Percentiles rank a stretch among this genome's conserved stretches.
Conservation (phyloP, 768 basidiomycete genomes). For the Serpula lacrymans region DNA sequence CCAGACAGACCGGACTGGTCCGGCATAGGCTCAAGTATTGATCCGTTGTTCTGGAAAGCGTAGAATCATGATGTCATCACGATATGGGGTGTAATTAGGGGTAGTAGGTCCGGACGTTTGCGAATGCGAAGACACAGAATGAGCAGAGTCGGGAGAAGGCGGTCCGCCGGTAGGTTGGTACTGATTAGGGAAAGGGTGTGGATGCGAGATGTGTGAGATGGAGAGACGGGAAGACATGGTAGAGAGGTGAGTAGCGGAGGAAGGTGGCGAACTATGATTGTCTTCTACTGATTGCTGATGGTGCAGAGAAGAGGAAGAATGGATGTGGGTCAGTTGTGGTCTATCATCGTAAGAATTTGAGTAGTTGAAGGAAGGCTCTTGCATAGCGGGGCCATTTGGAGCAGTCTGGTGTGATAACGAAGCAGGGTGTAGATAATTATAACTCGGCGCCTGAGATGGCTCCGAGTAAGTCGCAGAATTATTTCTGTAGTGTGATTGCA, state of each 20-base stretch:
- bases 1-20: slow-evolving; percentile 27
- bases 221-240: slow-evolving; percentile 52
- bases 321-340: slow-evolving; percentile 25
- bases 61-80: slow-evolving; percentile 39
- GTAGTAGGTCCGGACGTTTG: slow-evolving; percentile 28
- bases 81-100: slow-evolving; percentile 41
- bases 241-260: slow-evolving; percentile 25
- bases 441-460: slow-evolving; percentile 28
- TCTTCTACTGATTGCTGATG: slow-evolving; percentile 22
- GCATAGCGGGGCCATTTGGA: slow-evolving; percentile 12
- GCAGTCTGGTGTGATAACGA: slow-evolving; percentile 20
- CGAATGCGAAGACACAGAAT: slow-evolving; percentile 40
- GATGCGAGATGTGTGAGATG: slow-evolving; percentile 58
- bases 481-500: slow-evolving; percentile 26
- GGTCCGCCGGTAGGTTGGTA: slow-evolving; percentile 35
- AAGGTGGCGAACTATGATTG: slow-evolving; percentile 28
- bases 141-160: slow-evolving; percentile 50
- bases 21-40: slow-evolving; percentile 26
- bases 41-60: slow-evolving; percentile 32
- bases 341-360: slow-evolving; percentile 25
- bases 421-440: slow-evolving; percentile 23
- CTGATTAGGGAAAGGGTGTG: slow-evolving; percentile 40
- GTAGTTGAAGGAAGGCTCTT: slow-evolving; percentile 26
- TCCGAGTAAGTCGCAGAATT: slow-evolving; percentile 27
- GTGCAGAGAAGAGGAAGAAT: slow-evolving; percentile 23